phyloP scores from a whole-genome alignment of 169 alveolate species.

The Perkinsus chesapeaki region DNA sequence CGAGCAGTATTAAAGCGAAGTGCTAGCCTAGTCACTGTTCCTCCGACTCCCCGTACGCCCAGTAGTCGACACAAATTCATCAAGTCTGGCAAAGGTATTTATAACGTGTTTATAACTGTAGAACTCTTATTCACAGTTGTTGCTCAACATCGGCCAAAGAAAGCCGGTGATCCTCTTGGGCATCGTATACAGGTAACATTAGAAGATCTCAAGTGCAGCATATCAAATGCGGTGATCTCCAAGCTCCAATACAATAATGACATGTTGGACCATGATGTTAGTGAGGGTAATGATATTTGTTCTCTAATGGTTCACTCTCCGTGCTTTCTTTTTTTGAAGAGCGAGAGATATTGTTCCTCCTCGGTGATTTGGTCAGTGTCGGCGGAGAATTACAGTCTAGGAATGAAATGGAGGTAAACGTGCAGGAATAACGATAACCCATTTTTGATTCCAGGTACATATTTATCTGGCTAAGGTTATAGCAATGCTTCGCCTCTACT shows the following conservation, averaged over 20 bases:
- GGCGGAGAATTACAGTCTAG: background rate
- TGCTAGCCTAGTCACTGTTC: background rate
- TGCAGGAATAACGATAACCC: background rate
- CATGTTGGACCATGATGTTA: background rate
- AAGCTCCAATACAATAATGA: too few relatives aligned
- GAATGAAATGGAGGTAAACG: background rate
- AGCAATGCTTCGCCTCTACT: background rate
- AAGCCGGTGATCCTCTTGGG: too few relatives aligned
- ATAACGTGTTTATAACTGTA: too few relatives aligned
- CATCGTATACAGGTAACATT: too few relatives aligned
- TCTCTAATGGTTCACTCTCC: too few relatives aligned
- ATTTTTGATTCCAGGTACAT: background rate
- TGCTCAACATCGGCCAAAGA: too few relatives aligned
- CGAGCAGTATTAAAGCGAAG: background rate
- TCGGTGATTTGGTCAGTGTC: background rate
- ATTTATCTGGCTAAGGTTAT: background rate
- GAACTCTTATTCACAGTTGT: too few relatives aligned
- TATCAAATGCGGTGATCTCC: too few relatives aligned
- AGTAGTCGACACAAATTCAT: background rate
- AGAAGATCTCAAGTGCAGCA: too few relatives aligned
- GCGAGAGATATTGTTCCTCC: background rate
- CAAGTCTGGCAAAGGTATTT: background rate
- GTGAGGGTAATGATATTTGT: background rate
- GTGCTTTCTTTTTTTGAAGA: too few relatives aligned
- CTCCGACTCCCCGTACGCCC: background rate